Base-by-base conservation (phyloP, 805 yeast genomes). In the Torulaspora gathmanii region DNA sequence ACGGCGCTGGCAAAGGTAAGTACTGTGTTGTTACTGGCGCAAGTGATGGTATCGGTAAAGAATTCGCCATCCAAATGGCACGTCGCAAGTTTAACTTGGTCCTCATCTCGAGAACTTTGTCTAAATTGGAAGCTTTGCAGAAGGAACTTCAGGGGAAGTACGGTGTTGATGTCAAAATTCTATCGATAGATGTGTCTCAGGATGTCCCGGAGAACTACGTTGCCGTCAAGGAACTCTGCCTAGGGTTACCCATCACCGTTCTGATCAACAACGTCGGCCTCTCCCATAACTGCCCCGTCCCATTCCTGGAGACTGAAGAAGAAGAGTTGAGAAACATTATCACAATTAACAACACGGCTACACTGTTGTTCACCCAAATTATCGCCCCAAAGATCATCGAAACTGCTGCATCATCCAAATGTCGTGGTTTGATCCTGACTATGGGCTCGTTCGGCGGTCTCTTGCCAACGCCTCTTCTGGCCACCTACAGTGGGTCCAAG, bases 11-110 rank as follows among this genome's bases (percentile, higher is more conserved):
- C 40, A 55, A 55, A 15, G 84, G 83, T 22, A 72, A 77, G 33
- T 93, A 96, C 91, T 96, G 97, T n/a, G 85, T 93, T 26, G 78
- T 93, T 13, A 93, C 99, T 5, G 99, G 99, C 47, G 95, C 97
- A 3, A 87, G 97, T 38, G 98, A 93, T 64, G 99, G 99, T 28
- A 84, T 93, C 60, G 99, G 99, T 46, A 88, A 90, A 63, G 96
- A 93, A 65, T 93, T 78, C 61, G 82, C 96, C 1, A 60, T 69
- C 20, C 98, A 91, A 69, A 75, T 93, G 67, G 99, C 98, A 10
- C 67, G 74, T 43, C 80, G 77, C 53, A 96, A 96, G 1, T 83
- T 90, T 65, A 90, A 89, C 56, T 65, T 93, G 37, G 81, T 87
- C 10, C 74, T 93, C 54, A 81, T 91, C 12, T 86, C 96, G 20